Conservation (phyloP, 768 basidiomycete species). For the Mrakia frigida region DNA sequence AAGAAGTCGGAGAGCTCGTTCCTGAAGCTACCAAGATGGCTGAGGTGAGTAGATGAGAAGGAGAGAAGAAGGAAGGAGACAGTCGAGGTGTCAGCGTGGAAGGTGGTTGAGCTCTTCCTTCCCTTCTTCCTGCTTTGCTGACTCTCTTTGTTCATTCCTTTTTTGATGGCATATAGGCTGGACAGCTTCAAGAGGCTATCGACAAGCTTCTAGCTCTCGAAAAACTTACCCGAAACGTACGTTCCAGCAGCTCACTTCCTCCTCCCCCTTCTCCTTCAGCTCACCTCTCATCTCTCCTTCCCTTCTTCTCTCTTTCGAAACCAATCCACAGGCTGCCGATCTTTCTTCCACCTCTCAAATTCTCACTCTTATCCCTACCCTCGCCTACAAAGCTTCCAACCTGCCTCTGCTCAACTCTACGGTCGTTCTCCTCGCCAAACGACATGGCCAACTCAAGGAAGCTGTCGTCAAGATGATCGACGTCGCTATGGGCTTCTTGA, state of each 20-base stretch:
- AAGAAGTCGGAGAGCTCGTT: constrained; percentile 70
- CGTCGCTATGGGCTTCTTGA: constrained; percentile 71
- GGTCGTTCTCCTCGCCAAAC: constrained; percentile 72
- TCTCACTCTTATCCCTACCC: constrained; percentile 64
- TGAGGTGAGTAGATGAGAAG: constrained; percentile 54
- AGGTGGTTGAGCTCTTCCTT: neutral
- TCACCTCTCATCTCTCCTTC: constrained; percentile 4
- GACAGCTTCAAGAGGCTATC: constrained; percentile 74
- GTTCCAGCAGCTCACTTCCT: constrained; percentile 36
- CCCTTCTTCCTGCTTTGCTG: neutral
- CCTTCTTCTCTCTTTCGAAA: neutral
- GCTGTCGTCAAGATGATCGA: constrained; percentile 90
- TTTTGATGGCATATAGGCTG: constrained; percentile 53
- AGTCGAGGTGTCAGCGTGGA: constrained; percentile 15
- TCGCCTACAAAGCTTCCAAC: constrained; percentile 67
- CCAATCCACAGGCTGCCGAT: constrained; percentile 70
- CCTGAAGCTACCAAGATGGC: constrained; percentile 63
- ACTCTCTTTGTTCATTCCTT: neutral
- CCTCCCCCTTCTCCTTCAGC: neutral
- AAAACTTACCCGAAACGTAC: constrained; percentile 92
- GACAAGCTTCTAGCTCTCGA: constrained; percentile 85
- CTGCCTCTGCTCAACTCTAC: constrained; percentile 50
- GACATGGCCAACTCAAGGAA: constrained; percentile 92
- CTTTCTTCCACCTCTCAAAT: constrained; percentile 82
- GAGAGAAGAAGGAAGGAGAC: neutral